Conservation (phyloP, 192 early-diverging fungal species). For the Entomortierella parvispora region DNA sequence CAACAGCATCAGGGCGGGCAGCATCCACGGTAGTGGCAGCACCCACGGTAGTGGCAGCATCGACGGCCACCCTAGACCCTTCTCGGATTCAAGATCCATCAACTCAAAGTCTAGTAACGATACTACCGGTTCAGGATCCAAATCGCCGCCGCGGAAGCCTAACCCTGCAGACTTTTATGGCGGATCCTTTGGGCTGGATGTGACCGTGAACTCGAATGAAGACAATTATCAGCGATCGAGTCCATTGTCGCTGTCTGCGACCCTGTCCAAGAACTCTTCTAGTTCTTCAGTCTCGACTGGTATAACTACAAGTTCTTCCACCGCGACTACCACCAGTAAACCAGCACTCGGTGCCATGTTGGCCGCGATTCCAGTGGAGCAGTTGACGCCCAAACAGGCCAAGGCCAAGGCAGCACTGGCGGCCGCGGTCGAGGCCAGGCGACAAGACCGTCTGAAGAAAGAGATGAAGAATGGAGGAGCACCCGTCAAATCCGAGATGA, state of each 20-base stretch:
- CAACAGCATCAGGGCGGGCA: background rate
- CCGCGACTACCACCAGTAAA: background rate
- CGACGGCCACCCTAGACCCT: background rate
- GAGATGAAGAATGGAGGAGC: conserved; percentile 37
- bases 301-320: background rate
- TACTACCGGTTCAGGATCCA: background rate
- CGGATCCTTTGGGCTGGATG: conserved; percentile 29
- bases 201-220: conserved; percentile 11
- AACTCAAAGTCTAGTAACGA: conserved; percentile 39
- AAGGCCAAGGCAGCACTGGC: conserved; percentile 51
- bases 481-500: conserved; percentile 22
- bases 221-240: conserved; percentile 32
- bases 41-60: background rate
- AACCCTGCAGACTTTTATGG: conserved; percentile 50
- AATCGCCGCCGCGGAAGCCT: conserved; percentile 14
- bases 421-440: conserved; percentile 41
- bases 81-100: conserved; percentile 31
- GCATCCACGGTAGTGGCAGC: background rate
- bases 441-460: conserved; percentile 33
- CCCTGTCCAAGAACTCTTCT: conserved; percentile 33
- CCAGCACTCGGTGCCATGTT: conserved; percentile 30
- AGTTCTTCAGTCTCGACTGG: conserved; percentile 30
- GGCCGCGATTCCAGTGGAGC: conserved; percentile 32
- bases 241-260: conserved; percentile 18
- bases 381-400: conserved; percentile 46